Evolutionary conservation across 768 basidiomycete species (phyloP).

Genomic region (Amanita pallidorosea): DNA sequence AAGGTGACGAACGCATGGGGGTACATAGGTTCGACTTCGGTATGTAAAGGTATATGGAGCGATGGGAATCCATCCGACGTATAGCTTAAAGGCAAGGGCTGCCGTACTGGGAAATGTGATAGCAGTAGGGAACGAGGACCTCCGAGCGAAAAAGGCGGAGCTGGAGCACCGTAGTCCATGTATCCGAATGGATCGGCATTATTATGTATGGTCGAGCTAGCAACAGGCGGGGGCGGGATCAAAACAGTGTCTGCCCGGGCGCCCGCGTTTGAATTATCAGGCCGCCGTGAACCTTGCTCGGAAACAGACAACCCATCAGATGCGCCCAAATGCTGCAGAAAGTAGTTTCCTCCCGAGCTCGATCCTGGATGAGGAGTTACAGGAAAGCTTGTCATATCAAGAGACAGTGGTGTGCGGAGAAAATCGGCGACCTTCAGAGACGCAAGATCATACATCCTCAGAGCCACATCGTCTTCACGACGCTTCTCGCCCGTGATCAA

Average conservation of each 20-base stretch:
- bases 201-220: background rate
- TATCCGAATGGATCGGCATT: constrained; percentile 1
- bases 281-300: background rate
- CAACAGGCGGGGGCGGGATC: constrained; percentile 4
- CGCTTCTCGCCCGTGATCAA: constrained; percentile 36
- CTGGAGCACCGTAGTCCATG: background rate
- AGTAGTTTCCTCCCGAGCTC: constrained; percentile 10
- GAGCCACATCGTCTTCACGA: constrained; percentile 41
- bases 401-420: constrained; percentile 26
- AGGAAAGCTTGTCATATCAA: constrained; percentile 2
- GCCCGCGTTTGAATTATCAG: background rate
- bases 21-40: constrained; percentile 49
- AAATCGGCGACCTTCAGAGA: constrained; percentile 44
- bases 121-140: constrained; percentile 10
- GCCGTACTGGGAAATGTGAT: constrained; percentile 19
- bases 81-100: constrained; percentile 8
- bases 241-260: background rate
- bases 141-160: background rate
- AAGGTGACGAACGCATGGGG: constrained; percentile 76
- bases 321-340: background rate
- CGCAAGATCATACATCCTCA: constrained; percentile 44
- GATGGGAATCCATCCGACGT: background rate
- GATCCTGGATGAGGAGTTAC: constrained; percentile 25
- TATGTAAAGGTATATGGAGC: constrained; percentile 17
- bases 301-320: background rate